Evolutionary conservation across 2,329 filamentous ascomycete genomes (phyloP).

Genomic region (Davidsoniella australis): DNA sequence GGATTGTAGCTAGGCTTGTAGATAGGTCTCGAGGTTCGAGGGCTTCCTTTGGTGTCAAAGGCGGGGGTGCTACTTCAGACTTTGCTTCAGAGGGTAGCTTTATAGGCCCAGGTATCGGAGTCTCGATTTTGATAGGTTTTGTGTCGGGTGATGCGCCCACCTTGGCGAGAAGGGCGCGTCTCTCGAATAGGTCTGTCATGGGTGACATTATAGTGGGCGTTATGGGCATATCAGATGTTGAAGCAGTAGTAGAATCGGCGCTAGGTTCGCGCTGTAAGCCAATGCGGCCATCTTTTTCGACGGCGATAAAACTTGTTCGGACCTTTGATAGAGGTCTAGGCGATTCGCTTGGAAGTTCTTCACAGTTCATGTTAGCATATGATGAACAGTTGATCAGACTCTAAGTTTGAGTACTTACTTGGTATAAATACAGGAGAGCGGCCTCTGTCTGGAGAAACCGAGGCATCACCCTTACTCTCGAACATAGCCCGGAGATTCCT

Average conservation of each 20-base stretch:
- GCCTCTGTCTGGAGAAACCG: slow-evolving; percentile 50
- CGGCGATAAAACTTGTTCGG: slow-evolving; percentile 56
- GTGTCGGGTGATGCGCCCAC: no score
- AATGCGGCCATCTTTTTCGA: slow-evolving; percentile 47
- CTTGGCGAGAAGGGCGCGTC: no score
- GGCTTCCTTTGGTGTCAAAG: no score
- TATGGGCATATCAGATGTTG: slow-evolving; percentile 12
- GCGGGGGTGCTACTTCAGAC: no score
- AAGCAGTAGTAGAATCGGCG: slow-evolving; percentile 21
- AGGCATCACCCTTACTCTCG: slow-evolving; percentile 47
- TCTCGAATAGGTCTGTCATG: background rate
- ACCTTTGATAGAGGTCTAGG: slow-evolving; percentile 57
- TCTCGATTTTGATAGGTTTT: no score
- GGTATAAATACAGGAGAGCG: slow-evolving; percentile 42
- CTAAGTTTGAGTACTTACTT: slow-evolving; percentile 22
- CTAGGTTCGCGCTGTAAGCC: slow-evolving; percentile 31
- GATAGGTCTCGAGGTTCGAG: no score
- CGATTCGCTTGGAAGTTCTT: slow-evolving; percentile 22
- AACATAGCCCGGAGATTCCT: slow-evolving; percentile 67
- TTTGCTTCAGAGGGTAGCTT: no score
- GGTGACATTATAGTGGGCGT: background rate
- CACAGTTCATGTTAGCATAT: no score
- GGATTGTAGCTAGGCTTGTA: no score
- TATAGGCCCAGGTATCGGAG: no score
- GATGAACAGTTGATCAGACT: slow-evolving; percentile 13